A percentile compares a stretch with the other conserved stretches of the same genome.
These are phyloP conservation scores for Neocucurbitaria cava DNA, from an alignment of 2,329 filamentous ascomycete species.

Conservation along the genomic window DNA sequence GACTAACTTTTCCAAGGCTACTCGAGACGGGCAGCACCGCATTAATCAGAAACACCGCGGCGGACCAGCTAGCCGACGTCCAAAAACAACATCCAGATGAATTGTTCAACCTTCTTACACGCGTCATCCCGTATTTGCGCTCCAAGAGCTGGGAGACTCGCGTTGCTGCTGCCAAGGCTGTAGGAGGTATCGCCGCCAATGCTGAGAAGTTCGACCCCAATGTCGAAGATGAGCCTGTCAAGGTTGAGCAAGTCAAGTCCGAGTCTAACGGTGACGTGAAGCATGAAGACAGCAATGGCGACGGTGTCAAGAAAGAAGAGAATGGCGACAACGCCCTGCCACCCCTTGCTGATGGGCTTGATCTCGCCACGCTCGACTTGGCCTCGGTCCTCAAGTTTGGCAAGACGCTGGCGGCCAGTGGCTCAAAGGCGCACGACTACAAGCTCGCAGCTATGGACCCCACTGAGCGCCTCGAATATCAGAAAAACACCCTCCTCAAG, in stretches of 20 bases:
- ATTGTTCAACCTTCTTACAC: slow-evolving; percentile 90
- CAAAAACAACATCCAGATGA: slow-evolving; percentile 98
- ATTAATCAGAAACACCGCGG: slow-evolving; percentile 94
- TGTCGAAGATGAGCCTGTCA: slow-evolving; percentile 71
- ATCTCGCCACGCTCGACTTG: slow-evolving; percentile 78
- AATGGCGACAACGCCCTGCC: slow-evolving; percentile 54
- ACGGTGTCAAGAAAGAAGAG: slow-evolving; percentile 57
- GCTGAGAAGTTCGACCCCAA: slow-evolving; percentile 90
- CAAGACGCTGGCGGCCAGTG: slow-evolving; percentile 80
- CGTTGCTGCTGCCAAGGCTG: slow-evolving; percentile 89
- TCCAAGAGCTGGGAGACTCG: slow-evolving; percentile 98
- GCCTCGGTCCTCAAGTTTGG: slow-evolving; percentile 81
- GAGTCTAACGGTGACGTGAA: slow-evolving; percentile 59
- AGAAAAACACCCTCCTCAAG: slow-evolving; percentile 85
- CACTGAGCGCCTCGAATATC: slow-evolving; percentile 78
- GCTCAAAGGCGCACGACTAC: slow-evolving; percentile 83
- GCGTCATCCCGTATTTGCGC: slow-evolving; percentile 92
- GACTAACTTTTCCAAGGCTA: slow-evolving; percentile 65
- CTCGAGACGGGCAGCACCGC: slow-evolving; percentile 97
- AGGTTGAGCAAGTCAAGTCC: slow-evolving; percentile 52
- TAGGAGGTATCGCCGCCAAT: slow-evolving; percentile 92
- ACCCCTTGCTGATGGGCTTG: slow-evolving; percentile 68
- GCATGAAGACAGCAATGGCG: slow-evolving; percentile 59
- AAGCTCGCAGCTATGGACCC: slow-evolving; percentile 82
- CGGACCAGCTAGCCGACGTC: slow-evolving; percentile 95